Base-by-base conservation (phyloP, 192 early-diverging fungal species). In the Spizellomyces punctatus region DNA sequence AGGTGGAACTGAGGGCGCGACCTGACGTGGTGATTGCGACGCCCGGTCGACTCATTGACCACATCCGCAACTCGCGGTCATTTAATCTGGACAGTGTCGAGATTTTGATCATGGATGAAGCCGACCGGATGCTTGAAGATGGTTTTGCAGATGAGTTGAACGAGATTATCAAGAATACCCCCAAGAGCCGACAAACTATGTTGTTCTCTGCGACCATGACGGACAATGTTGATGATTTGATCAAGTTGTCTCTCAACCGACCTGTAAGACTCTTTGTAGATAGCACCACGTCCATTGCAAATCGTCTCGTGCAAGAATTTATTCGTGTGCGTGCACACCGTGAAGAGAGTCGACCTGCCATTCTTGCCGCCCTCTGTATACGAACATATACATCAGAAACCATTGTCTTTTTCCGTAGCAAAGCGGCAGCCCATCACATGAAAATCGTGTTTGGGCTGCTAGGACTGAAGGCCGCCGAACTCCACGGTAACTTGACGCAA, bases 141-240 rank as follows among this genome's bases (percentile, higher is more conserved):
- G 98, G 98, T 36, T 99, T 99, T 77, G 86, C 91, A 10, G 95
- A 89, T 68, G 98, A 99, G 76, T 86, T 99, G 58, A 91, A 90
- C 14, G 95, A 99, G 78, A 98, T 99, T 78, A 85, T 99, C 74
- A 91, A 90, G 61, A 62, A 89, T 52, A 93, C 91, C 52, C 98
- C 98, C 4, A 86, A 88, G 64, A 86, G 84, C 54, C 88, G 98
- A 57, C 98, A 99, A 76, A 96, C 96, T 4, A 96, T 99, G 95
- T 82, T 99, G 6, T 99, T 99, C 81, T 99, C 98, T 27, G 98
- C 98, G 19, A 99, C 98, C 14, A 98, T 98, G 98, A 99, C 98
- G 8, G 95, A 98, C 75, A 95, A 96, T 67, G 91, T 84, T 44
- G 95, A 99, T 70, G 91, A 98, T 73, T 85, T 99, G 22, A 91